Evolutionary conservation across 257 asterid species (phyloP).

Genomic region (Solanum boliviense): DNA sequence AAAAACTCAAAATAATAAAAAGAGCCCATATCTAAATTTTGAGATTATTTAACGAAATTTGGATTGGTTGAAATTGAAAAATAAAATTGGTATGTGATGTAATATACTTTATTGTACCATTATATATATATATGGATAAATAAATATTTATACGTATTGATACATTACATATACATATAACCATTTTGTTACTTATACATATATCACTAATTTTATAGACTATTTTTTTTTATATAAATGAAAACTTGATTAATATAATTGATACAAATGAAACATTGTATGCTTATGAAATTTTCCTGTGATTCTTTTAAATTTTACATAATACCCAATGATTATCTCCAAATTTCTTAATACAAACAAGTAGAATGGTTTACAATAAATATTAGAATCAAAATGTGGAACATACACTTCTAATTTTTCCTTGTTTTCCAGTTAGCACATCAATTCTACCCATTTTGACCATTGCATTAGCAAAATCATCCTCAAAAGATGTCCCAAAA

Average conservation of each 20-base stretch:
- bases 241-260: too few species aligned
- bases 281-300: neutral
- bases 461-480: constrained; percentile 56
- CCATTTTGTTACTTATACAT: too few species aligned
- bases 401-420: constrained; percentile 63
- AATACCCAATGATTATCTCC: neutral
- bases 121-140: too few species aligned
- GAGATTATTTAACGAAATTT: too few species aligned
- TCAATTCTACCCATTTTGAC: constrained; percentile 71
- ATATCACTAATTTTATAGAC: too few species aligned
- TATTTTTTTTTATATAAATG: too few species aligned
- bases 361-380: neutral
- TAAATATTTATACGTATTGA: too few species aligned
- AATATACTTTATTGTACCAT: neutral
- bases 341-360: neutral
- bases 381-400: constrained; percentile 23
- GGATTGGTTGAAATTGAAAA: neutral
- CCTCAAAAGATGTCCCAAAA: constrained; percentile 44
- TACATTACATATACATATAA: neutral
- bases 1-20: too few species aligned
- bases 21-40: neutral
- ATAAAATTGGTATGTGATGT: neutral
- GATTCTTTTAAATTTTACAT: neutral
- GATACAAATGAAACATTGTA: too few species aligned
- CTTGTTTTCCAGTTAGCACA: constrained; percentile 47